phyloP scores from a whole-genome alignment of 768 basidiomycete genomes.

The Cantharellus anzutake region DNA sequence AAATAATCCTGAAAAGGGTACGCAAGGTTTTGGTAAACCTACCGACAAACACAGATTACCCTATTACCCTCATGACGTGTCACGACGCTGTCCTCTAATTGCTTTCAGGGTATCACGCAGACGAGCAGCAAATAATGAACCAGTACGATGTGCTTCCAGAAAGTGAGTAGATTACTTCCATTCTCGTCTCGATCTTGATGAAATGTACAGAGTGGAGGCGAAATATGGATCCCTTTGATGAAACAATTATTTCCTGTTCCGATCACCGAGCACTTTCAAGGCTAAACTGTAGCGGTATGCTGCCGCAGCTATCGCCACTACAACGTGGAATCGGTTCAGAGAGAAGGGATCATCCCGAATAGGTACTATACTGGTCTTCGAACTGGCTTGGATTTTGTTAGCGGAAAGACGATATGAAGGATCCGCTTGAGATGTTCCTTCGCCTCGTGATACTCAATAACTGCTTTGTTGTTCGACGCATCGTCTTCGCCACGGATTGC shows the following conservation, averaged over 20 bases:
- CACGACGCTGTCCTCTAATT: conserved; percentile 44
- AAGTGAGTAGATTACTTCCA: conserved; percentile 22
- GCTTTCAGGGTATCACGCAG: conserved; percentile 55
- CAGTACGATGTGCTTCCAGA: conserved; percentile 33
- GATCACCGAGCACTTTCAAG: conserved; percentile 16
- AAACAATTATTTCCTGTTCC: not conserved
- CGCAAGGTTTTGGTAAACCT: too few relatives aligned
- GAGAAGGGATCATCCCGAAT: conserved; percentile 35
- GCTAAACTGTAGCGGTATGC: conserved; percentile 64
- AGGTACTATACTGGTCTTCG: conserved; percentile 58
- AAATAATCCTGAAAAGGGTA: too few relatives aligned
- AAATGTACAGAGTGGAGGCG: conserved; percentile 25
- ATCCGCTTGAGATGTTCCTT: conserved; percentile 43
- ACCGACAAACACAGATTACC: conserved; percentile 17
- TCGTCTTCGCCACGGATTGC: not conserved
- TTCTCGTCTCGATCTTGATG: not conserved
- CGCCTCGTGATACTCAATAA: conserved; percentile 45
- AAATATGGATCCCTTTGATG: conserved; percentile 38
- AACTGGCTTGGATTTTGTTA: conserved; percentile 60
- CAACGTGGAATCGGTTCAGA: conserved; percentile 35
- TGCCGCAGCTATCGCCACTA: conserved; percentile 43
- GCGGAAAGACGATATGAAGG: conserved; percentile 45
- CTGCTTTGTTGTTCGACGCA: conserved; percentile 27
- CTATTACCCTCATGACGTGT: conserved; percentile 49
- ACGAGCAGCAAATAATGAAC: conserved; percentile 40